phyloP scores from a whole-genome alignment of 1,284 basidiomycete genomes.

The Cryptococcus sp. region DNA sequence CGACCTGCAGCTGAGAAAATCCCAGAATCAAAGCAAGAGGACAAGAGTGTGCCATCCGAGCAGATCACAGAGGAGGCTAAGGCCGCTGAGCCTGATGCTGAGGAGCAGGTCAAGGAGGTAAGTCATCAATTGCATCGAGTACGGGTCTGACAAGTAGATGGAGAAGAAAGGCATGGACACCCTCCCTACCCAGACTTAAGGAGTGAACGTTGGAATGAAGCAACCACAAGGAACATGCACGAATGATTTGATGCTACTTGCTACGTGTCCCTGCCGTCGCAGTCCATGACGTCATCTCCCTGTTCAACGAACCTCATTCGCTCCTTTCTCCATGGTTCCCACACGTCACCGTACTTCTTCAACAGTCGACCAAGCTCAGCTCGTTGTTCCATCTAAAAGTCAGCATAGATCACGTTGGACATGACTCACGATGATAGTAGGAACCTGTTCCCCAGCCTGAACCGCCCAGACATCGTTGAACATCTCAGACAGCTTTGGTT shows the following conservation, averaged over 20 bases:
- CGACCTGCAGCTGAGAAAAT: background rate
- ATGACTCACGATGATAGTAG: constrained; percentile 72
- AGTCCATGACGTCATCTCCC: constrained; percentile 61
- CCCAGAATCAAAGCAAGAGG: background rate
- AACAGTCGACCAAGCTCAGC: constrained; percentile 70
- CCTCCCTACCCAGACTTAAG: constrained; percentile 31
- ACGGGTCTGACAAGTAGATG: constrained; percentile 10
- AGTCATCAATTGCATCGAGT: constrained; percentile 1
- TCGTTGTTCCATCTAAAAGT: constrained; percentile 68
- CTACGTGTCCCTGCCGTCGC: constrained; percentile 27
- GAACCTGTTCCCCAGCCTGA: constrained; percentile 62
- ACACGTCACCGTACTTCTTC: constrained; percentile 74
- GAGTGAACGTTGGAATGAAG: background rate
- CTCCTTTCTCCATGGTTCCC: constrained; percentile 80
- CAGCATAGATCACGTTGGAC: background rate
- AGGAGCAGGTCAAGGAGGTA: constrained; percentile 24
- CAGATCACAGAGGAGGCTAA: constrained; percentile 27
- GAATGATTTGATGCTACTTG: constrained; percentile 7
- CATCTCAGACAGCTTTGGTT: constrained; percentile 67
- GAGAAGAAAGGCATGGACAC: constrained; percentile 30
- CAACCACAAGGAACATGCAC: constrained; percentile 1
- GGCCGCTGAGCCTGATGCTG: constrained; percentile 31
- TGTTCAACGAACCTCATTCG: constrained; percentile 73
- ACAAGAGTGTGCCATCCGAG: constrained; percentile 21
- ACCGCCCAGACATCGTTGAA: constrained; percentile 73